Conservation (phyloP, 2,329 filamentous ascomycete species). For the Ophiostoma pallidulum region DNA sequence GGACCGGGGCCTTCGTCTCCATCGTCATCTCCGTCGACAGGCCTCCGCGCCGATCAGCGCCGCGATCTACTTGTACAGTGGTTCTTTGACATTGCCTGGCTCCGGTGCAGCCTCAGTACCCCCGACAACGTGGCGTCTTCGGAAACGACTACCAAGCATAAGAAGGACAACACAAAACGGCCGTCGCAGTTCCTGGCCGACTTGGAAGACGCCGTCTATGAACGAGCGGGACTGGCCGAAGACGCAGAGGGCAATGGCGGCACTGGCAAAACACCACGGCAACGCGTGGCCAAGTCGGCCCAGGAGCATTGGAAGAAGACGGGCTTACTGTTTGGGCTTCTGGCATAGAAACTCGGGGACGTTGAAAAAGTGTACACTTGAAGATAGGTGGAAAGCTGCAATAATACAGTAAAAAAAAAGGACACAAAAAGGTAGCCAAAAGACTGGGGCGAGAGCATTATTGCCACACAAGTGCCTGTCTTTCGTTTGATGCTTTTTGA, state of each 20-base stretch:
- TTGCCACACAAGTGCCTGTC: no score
- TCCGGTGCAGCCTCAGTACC: constrained; percentile 35
- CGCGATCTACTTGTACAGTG: constrained; percentile 48
- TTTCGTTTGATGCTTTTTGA: no score
- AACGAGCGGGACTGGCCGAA: constrained; percentile 32
- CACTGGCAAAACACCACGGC: constrained; percentile 33
- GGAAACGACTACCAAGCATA: no score
- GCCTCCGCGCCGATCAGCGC: constrained; percentile 20
- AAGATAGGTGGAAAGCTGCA: no score
- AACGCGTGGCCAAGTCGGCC: constrained; percentile 52
- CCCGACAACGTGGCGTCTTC: constrained; percentile 21
- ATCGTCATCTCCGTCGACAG: constrained; percentile 8
- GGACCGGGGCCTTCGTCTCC: no score
- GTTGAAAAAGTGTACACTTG: no score
- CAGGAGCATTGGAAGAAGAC: constrained; percentile 78
- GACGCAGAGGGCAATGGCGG: constrained; percentile 20
- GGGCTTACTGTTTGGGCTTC: constrained; percentile 68
- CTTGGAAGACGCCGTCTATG: constrained; percentile 37
- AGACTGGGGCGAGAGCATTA: no score
- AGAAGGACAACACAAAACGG: background rate
- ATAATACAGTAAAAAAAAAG: no score
- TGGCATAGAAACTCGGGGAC: constrained; percentile 47
- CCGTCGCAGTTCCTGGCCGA: constrained; percentile 27
- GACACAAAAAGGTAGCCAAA: background rate
- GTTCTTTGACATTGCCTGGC: constrained; percentile 49